Evolutionary conservation across 169 alveolate genomes (phyloP), one percentile per base, ranked within the genome.

Genomic region (Cyclospora cayetanensis): DNA sequence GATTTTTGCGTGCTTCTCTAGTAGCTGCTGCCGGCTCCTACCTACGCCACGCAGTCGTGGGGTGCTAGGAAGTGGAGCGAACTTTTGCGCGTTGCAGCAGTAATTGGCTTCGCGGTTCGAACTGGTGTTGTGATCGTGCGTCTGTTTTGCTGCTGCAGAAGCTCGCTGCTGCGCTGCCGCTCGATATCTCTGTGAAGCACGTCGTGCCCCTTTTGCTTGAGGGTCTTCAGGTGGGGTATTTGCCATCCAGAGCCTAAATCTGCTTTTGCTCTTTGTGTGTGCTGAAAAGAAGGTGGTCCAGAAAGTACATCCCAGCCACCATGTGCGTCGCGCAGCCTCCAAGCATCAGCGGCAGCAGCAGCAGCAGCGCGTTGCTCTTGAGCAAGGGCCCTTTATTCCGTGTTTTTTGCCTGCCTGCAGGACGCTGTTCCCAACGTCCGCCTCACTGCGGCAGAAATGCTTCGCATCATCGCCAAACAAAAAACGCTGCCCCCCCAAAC

Each of bases 371-470:
- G 15, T 15, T 46, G 7, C n/a, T n/a, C n/a, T n/a, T n/a, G n/a
- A n/a, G n/a, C n/a, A n/a, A n/a, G n/a, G n/a, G n/a, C n/a, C n/a
- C n/a, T n/a, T n/a, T n/a, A n/a, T n/a, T n/a, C n/a, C n/a, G n/a
- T 46, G 7, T 46, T 46, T 7, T 46, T 11, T 46, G 60, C 60
- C 27, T 50, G 1, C 31, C 18, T 31, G 5, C 55, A 79, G 89
- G 89, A 79, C 20, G 52, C 18, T 1, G 89, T 79, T 3, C 89
- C 89, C 1, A 79, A 79, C 50, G 89, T 79, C 42, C n/a, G 34
- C 34, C 43, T 79, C n/a, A 79, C 89, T 0, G 89, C 66, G 1
- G 89, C 89, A 34, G 89, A 79, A 20, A 41, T 50, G 31, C 11
- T 52, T 1, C 89, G 89, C 50, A 25, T 79, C 35, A 50, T 46